Evolutionary conservation across 2,329 filamentous ascomycete species (phyloP).

Genomic region (Aureobasidium pullulans): DNA sequence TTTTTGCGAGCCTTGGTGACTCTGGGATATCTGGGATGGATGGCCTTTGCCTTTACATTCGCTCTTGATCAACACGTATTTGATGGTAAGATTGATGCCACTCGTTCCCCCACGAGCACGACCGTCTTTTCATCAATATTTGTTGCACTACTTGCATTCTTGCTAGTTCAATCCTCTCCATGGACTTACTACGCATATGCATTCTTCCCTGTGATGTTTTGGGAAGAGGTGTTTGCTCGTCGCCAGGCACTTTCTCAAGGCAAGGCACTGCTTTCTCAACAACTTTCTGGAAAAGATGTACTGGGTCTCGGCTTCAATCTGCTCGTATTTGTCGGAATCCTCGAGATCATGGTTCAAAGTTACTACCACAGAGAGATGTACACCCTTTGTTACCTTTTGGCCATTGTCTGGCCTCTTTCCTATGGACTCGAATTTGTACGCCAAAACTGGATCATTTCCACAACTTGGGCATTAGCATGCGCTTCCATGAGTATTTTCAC

Average conservation of each 20-base stretch:
- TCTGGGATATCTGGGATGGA: slow-evolving; percentile 88
- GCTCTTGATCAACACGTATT: slow-evolving; percentile 85
- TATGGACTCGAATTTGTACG: slow-evolving; percentile 68
- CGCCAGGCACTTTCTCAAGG: slow-evolving; percentile 63
- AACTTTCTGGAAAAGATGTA: slow-evolving; percentile 53
- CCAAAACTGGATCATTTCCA: slow-evolving; percentile 55
- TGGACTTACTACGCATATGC: slow-evolving; percentile 83
- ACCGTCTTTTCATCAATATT: slow-evolving; percentile 68
- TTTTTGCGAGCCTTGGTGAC: slow-evolving; percentile 88
- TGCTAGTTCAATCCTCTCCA: slow-evolving; percentile 73
- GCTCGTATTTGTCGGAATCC: slow-evolving; percentile 61
- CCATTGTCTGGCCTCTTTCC: slow-evolving; percentile 66
- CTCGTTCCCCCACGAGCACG: slow-evolving; percentile 53
- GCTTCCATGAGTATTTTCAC: slow-evolving; percentile 85
- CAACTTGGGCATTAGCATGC: slow-evolving; percentile 71
- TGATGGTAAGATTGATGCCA: slow-evolving; percentile 57
- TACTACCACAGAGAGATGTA: slow-evolving; percentile 89
- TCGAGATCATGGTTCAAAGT: slow-evolving; percentile 75
- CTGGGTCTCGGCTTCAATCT: slow-evolving; percentile 56
- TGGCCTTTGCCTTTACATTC: slow-evolving; percentile 81
- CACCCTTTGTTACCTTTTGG: slow-evolving; percentile 70
- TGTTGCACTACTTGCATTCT: slow-evolving; percentile 68
- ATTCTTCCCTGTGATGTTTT: slow-evolving; percentile 88
- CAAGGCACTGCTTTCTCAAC: slow-evolving; percentile 58
- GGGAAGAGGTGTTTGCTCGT: slow-evolving; percentile 87